phyloP scores from a whole-genome alignment of 2,329 filamentous ascomycete species.

The Penicillium palitans region DNA sequence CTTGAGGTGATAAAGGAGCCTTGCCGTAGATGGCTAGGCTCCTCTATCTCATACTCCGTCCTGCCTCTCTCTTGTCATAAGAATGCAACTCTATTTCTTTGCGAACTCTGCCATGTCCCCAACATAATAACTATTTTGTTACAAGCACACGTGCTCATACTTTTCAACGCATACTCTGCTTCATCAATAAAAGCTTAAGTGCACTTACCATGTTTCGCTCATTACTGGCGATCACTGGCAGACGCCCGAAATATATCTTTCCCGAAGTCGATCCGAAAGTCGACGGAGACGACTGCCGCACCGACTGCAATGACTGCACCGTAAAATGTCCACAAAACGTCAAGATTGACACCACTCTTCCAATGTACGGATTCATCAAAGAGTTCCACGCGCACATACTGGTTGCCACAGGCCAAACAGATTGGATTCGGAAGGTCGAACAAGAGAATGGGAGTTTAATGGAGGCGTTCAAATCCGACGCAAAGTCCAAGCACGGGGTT shows the following conservation, averaged over 20 bases:
- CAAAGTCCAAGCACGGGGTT: not conserved
- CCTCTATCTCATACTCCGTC: not conserved
- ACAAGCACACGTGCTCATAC: not conserved
- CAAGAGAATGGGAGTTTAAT: not conserved
- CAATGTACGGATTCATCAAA: slow-evolving; percentile 1
- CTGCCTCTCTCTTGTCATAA: not conserved
- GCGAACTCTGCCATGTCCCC: not conserved
- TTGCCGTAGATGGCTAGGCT: not conserved
- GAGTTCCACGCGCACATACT: not conserved
- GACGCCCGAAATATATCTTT: not conserved
- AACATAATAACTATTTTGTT: not conserved
- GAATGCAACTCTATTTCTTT: too few species aligned
- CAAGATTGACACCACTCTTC: not conserved
- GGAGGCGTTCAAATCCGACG: not conserved
- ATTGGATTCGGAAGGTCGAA: not conserved
- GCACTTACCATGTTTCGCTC: not conserved
- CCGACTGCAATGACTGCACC: not conserved
- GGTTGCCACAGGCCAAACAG: not conserved
- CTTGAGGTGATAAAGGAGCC: not conserved
- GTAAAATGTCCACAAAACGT: not conserved
- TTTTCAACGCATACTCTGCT: not conserved
- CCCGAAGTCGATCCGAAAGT: not conserved
- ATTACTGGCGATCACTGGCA: not conserved
- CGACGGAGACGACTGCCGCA: not conserved
- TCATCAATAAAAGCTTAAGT: not conserved